Evolutionary conservation across 23 red algal genomes (phyloP).

Genomic region (Cyanidioschyzon merolae): DNA sequence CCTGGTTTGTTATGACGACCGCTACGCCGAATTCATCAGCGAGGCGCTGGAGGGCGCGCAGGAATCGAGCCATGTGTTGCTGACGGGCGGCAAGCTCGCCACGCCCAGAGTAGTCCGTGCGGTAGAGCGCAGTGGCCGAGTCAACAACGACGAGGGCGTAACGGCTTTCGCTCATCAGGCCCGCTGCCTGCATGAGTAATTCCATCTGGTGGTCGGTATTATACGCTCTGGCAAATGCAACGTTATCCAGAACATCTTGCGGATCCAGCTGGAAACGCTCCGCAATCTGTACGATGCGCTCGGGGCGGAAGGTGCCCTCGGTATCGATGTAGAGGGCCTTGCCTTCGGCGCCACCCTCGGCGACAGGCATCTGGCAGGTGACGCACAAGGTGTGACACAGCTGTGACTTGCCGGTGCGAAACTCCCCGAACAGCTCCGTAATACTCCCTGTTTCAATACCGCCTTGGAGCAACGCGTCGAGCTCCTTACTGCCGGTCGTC

Average conservation of each 20-base stretch:
- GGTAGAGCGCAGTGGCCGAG: slow-evolving; percentile 87
- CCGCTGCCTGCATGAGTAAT: slow-evolving; percentile 69
- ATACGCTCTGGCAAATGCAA: slow-evolving; percentile 79
- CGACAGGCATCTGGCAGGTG: slow-evolving; percentile 89
- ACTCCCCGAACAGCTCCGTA: slow-evolving; percentile 97
- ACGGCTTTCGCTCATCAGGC: slow-evolving; percentile 77
- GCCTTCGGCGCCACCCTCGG: slow-evolving; percentile 80
- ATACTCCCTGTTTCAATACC: slow-evolving; percentile 95
- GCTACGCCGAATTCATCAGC: slow-evolving; percentile 97
- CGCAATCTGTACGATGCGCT: slow-evolving; percentile 70
- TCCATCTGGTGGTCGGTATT: slow-evolving; percentile 95
- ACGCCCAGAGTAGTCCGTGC: slow-evolving; percentile 83
- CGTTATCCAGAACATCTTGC: slow-evolving; percentile 87
- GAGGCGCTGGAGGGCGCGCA: slow-evolving; percentile 76
- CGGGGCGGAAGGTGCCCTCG: slow-evolving; percentile 95
- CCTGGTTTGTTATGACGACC: slow-evolving; percentile 95
- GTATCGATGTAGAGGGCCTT: slow-evolving; percentile 95
- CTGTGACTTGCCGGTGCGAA: slow-evolving; percentile 91
- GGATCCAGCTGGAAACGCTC: slow-evolving; percentile 74
- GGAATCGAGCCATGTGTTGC: slow-evolving; percentile 92
- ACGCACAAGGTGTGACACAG: slow-evolving; percentile 84
- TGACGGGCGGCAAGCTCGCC: slow-evolving; percentile 92
- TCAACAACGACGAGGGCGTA: slow-evolving; percentile 92
- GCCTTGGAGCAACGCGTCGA: slow-evolving; percentile 66
- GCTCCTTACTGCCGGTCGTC: slow-evolving; percentile 82